A percentile compares a stretch with the other conserved stretches of the same genome.
phyloP scores from a whole-genome alignment of 2,329 filamentous ascomycete genomes.

The Cladosporium sp. region DNA sequence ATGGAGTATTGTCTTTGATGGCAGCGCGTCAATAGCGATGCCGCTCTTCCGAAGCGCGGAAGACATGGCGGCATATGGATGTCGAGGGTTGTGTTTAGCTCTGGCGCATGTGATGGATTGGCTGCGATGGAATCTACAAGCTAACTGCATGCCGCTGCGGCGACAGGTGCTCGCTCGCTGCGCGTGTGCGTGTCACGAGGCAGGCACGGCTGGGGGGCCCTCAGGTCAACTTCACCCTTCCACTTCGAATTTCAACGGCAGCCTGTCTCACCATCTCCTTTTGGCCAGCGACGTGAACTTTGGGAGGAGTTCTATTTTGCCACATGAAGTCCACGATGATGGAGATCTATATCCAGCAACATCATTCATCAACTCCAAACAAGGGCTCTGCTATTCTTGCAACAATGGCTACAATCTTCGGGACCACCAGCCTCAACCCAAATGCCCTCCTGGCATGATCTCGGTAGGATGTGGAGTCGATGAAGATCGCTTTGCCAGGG shows the following conservation, averaged over 20 bases:
- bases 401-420: not conserved
- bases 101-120: not conserved
- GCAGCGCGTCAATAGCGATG: not conserved
- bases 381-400: conserved; percentile 2
- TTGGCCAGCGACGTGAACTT: not conserved
- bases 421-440: not conserved
- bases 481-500: not conserved
- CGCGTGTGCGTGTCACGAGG: conserved; percentile 4
- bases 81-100: conserved; percentile 6
- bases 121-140: not conserved
- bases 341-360: not conserved
- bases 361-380: not conserved
- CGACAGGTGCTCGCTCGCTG: not conserved
- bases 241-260: conserved; percentile 1
- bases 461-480: conserved; percentile 7
- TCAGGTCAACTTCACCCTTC: not conserved
- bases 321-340: not conserved
- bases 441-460: not conserved
- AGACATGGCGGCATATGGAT: conserved; percentile 15
- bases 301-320: too few species aligned
- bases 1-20: not conserved
- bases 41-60: conserved; percentile 9
- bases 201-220: not conserved
- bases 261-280: conserved; percentile 6
- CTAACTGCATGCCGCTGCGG: not conserved